Evolutionary conservation across 2,329 filamentous ascomycete genomes (phyloP), one percentile per base, ranked within the genome.

Genomic region (Aaosphaeria pasadenensis): DNA sequence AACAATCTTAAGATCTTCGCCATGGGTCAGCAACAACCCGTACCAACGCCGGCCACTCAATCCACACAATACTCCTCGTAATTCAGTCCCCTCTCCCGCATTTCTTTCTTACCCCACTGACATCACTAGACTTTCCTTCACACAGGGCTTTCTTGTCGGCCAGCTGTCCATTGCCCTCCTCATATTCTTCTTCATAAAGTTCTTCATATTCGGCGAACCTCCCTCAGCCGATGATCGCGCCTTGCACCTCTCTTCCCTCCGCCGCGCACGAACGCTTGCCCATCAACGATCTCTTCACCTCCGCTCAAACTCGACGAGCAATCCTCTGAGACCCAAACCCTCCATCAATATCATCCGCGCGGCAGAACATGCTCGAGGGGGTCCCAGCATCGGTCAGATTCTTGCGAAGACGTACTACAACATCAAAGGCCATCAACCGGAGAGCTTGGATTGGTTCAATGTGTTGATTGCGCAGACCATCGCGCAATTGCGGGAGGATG

Each of bases 381-480:
- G 84, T 82, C 82, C 95, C 13, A 95, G 91, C 4, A 95, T 95
- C n/a, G 87, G 87, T 44, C 95, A 91, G 7, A 96, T 99, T 52
- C 80, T 99, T 29, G 87, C 86, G 59, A 99, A 99, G 75, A 97
- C 94, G 24, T 99, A 96, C 71, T 99, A 99, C 75, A 96, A 95
- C 65, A 89, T 94, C 39, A 83, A 95, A 59, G 91, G 89, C 51
- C 94, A 99, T 70, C 94, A 97, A 71, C 94, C 94, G 1, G 94
- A 99, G 71, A 95, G 89, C 49, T 74, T 99, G 51, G 94, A 99
- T 71, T 99, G 94, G 94, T 97, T 99, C 79, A 99, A 99, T 67
- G 94, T 99, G 29, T 78, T 99, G 47, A 86, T 97, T 44, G 94
- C 91, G 2, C 94, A 99, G 73, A 96, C 94, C 0, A 95, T 99